Evolutionary conservation across 2,329 filamentous ascomycete genomes (phyloP), one percentile per base, ranked within the genome.

Genomic region (Colletotrichum ledebouriae): DNA sequence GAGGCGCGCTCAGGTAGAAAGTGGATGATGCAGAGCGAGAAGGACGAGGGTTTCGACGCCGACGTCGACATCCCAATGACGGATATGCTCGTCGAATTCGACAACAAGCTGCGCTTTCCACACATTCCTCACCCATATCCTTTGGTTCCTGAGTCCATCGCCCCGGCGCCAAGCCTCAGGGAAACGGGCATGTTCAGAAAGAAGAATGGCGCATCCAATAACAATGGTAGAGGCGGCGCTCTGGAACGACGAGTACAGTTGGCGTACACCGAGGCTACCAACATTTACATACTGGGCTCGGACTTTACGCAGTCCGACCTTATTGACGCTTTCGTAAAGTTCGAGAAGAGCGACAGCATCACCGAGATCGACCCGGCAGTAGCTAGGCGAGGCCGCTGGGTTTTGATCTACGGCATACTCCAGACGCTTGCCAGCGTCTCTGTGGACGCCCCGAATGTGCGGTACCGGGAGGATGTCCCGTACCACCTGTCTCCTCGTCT

Each of bases 61-160:
- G 85, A 88, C 72, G 80, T 81, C 1, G 87, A 87, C 49, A 79
- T 91, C n/a, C 87, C 88, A 2, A 84, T 92, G 71, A 90, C 89
- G 0, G 89, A 92, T 72, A 86, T 92, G 76, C 79, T 92, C 3
- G 82, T 91, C 63, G 84, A 86, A 63, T 92, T 88, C 70, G 90
- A 92, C 77, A 90, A 86, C 69, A 84, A 83, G 59, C 81, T 87
- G 71, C 83, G 85, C 7, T 90, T 87, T 73, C 89, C 90, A 3
- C 89, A 91, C 69, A 87, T 92, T 50, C 87, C 90, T 0, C 86
- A 91, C 67, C 89, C 90, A 0, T 91, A 90, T 71, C 89, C 90
- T 0, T 78, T 92, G 1, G 82, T 92, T 3, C 90, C 90, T 2
- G 81, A 86, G 49, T 83, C 84, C 0, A 82, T 84, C 37, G 76